A percentile compares a stretch with the other conserved stretches of the same genome.
These are phyloP conservation scores for Kwoniella dendrophila DNA, from an alignment of 768 basidiomycete genomes.

Conservation along the genomic window DNA sequence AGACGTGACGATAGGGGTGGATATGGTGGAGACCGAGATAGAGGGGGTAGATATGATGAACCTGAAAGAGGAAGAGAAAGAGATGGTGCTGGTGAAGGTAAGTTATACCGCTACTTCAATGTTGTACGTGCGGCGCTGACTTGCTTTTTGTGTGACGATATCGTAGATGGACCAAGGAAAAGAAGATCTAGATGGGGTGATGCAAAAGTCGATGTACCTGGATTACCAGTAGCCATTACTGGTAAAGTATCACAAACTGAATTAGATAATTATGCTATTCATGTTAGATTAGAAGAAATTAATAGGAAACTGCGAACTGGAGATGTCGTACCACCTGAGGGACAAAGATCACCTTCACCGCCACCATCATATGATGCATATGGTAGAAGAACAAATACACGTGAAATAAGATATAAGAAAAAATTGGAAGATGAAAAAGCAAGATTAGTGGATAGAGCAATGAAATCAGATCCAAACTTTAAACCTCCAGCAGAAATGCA, in stretches of 20 bases:
- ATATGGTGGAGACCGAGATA: conserved; percentile 18
- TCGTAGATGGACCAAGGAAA: conserved; percentile 85
- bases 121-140: conserved; percentile 49
- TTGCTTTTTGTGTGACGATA: conserved; percentile 5
- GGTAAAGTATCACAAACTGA: conserved; percentile 89
- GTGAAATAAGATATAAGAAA: conserved; percentile 96
- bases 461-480: conserved; percentile 98
- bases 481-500: conserved; percentile 95
- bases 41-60: conserved; percentile 27
- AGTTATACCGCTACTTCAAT: conserved; percentile 58
- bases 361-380: conserved; percentile 97
- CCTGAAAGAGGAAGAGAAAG: conserved; percentile 33
- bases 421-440: conserved; percentile 71
- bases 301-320: conserved; percentile 90
- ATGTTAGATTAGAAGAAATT: conserved; percentile 94
- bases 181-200: conserved; percentile 98
- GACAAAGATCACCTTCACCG: conserved; percentile 92
- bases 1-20: conserved; percentile 36
- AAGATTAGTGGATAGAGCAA: conserved; percentile 87
- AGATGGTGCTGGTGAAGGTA: conserved; percentile 70
- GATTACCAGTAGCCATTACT: conserved; percentile 89
- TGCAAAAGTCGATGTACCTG: conserved; percentile 80
- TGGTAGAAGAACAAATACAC: conserved; percentile 96
- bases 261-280: conserved; percentile 96
- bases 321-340: conserved; percentile 92